A percentile compares a stretch with the other conserved stretches of the same genome.
phyloP scores from a whole-genome alignment of 2,329 filamentous ascomycete species.

The Penicillium brevicompactum region DNA sequence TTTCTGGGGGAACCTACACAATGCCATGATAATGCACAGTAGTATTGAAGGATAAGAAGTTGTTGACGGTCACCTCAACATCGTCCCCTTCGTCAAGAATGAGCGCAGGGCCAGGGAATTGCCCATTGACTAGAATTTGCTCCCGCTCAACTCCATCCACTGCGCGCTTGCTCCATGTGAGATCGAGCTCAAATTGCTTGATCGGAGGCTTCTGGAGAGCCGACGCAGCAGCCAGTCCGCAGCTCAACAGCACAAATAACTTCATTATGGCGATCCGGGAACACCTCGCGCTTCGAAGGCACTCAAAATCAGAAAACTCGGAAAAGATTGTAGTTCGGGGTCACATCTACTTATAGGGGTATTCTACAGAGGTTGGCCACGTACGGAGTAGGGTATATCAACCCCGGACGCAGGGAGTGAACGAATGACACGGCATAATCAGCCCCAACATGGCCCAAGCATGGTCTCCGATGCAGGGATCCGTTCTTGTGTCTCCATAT shows the following conservation, averaged over 20 bases:
- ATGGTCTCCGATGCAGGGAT: neutral
- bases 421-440: neutral
- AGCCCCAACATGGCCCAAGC: neutral
- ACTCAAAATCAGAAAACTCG: neutral
- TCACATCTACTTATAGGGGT: neutral
- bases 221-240: conserved; percentile 1
- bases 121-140: conserved; percentile 30
- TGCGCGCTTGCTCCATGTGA: conserved; percentile 34
- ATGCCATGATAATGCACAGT: conserved; percentile 37
- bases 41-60: conserved; percentile 25
- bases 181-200: conserved; percentile 29
- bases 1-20: neutral
- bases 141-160: conserved; percentile 31
- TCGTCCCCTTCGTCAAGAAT: conserved; percentile 29
- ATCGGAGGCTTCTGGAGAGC: neutral
- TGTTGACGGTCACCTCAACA: conserved; percentile 32
- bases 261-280: neutral
- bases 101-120: conserved; percentile 31
- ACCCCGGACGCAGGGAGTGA: neutral
- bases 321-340: neutral
- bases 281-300: neutral
- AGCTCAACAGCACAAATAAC: neutral
- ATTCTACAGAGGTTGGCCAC: neutral
- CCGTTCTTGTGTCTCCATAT: neutral
- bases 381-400: neutral